Evolutionary conservation across 1,284 basidiomycete species (phyloP).

Genomic region (Ganoderma resinaceum): DNA sequence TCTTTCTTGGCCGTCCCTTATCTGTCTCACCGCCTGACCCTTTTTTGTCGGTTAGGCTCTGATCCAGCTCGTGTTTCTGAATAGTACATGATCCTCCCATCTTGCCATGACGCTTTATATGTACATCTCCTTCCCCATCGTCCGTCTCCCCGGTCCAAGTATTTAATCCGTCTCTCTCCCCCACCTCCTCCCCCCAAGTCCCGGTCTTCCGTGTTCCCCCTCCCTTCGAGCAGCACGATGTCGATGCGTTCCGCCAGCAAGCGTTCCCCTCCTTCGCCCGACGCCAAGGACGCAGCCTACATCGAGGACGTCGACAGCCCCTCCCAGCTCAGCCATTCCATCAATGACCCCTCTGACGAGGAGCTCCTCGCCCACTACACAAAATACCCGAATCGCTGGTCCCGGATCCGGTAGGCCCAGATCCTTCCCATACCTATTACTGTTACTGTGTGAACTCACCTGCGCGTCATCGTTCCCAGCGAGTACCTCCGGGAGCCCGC

Average conservation of each 20-base stretch:
- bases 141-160: slow-evolving; percentile 7
- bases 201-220: slow-evolving; percentile 12
- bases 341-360: slow-evolving; percentile 11
- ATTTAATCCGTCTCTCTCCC: slow-evolving; percentile 18
- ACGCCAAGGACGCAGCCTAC: slow-evolving; percentile 25
- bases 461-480: slow-evolving; percentile 34
- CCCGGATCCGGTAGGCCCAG: slow-evolving; percentile 55
- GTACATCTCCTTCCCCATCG: background rate
- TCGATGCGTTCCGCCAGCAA: slow-evolving; percentile 15
- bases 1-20: background rate
- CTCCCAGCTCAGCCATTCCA: slow-evolving; percentile 8
- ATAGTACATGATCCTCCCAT: background rate
- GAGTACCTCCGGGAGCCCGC: slow-evolving; percentile 62
- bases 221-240: slow-evolving; percentile 21
- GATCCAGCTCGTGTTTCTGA: background rate
- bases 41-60: background rate
- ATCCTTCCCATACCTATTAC: background rate
- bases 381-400: slow-evolving; percentile 61
- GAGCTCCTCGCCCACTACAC: slow-evolving; percentile 38
- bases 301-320: slow-evolving; percentile 23
- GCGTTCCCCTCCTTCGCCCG: slow-evolving; percentile 25
- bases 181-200: slow-evolving; percentile 1
- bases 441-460: slow-evolving; percentile 8
- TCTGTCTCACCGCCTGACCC: slow-evolving; percentile 3
- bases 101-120: background rate